Conservation (phyloP, 1,284 basidiomycete species). For the Austroboletus novae-zelandiae region DNA sequence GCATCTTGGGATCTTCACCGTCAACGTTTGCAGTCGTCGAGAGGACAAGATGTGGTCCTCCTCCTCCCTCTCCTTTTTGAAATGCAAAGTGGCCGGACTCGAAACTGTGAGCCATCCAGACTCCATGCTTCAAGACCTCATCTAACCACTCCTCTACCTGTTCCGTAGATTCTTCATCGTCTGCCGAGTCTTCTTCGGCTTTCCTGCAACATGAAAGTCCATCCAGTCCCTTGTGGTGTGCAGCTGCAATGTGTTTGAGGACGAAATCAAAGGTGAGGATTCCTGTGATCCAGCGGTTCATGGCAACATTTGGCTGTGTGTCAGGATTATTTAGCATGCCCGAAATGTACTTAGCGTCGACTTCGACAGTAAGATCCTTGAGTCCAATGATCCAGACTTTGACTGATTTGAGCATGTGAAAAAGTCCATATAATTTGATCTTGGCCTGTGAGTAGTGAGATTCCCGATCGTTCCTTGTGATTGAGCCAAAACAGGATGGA, state of each 20-base stretch:
- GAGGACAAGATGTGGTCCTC: too few species aligned
- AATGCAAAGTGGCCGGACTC: too few species aligned
- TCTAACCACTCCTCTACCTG: not conserved
- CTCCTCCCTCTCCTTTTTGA: too few species aligned
- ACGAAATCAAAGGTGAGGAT: constrained; percentile 38
- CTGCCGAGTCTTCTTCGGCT: not conserved
- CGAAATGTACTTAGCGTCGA: not conserved
- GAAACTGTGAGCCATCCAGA: too few species aligned
- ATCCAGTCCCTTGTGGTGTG: not conserved
- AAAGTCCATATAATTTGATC: constrained; percentile 41
- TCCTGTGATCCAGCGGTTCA: constrained; percentile 41
- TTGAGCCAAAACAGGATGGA: constrained; percentile 33
- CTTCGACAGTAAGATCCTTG: not conserved
- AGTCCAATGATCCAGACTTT: constrained; percentile 1
- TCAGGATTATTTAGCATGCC: constrained; percentile 7
- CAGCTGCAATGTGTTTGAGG: not conserved
- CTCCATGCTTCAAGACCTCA: not conserved
- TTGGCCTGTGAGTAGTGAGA: constrained; percentile 41
- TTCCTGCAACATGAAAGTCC: not conserved
- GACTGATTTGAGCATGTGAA: constrained; percentile 15
- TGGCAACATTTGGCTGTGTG: constrained; percentile 28
- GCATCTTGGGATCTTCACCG: too few species aligned
- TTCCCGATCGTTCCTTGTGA: constrained; percentile 38
- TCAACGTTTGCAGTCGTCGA: too few species aligned
- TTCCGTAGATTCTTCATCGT: not conserved